phyloP scores from a whole-genome alignment of 73 alveolate genomes.

The Strombidium stylifer region DNA sequence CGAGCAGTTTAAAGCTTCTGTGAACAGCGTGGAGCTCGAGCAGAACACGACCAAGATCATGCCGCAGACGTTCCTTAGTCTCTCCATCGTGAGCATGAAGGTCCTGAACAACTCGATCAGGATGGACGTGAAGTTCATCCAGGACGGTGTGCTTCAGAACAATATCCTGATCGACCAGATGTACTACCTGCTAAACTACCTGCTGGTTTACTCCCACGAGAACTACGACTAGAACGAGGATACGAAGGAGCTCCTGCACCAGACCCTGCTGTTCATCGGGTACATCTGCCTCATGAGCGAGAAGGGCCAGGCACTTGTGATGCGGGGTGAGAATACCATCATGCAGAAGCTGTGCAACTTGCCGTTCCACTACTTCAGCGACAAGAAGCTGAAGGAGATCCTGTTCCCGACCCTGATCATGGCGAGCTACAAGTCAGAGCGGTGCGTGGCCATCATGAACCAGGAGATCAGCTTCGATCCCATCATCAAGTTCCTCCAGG shows the following conservation, averaged over 20 bases:
- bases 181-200: constrained; percentile 42
- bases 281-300: constrained; percentile 76
- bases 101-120: constrained; percentile 82
- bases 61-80: constrained; percentile 75
- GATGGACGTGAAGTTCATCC: constrained; percentile 75
- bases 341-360: constrained; percentile 79
- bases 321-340: constrained; percentile 85
- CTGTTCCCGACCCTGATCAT: constrained; percentile 87
- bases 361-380: constrained; percentile 90
- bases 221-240: constrained; percentile 70
- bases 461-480: constrained; percentile 79
- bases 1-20: constrained; percentile 54
- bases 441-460: constrained; percentile 77
- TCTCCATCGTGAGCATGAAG: constrained; percentile 75
- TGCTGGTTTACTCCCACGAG: constrained; percentile 41
- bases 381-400: constrained; percentile 81
- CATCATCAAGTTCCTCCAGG: constrained; percentile 68
- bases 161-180: constrained; percentile 61
- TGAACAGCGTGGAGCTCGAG: constrained; percentile 30
- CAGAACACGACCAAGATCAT: constrained; percentile 59
- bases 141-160: constrained; percentile 50
- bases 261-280: constrained; percentile 71
- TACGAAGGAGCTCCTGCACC: constrained; percentile 78
- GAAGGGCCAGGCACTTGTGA: constrained; percentile 69
- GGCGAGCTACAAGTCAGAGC: constrained; percentile 66